Base-by-base conservation (phyloP, 257 asterid genomes). In the Rhazya stricta region DNA sequence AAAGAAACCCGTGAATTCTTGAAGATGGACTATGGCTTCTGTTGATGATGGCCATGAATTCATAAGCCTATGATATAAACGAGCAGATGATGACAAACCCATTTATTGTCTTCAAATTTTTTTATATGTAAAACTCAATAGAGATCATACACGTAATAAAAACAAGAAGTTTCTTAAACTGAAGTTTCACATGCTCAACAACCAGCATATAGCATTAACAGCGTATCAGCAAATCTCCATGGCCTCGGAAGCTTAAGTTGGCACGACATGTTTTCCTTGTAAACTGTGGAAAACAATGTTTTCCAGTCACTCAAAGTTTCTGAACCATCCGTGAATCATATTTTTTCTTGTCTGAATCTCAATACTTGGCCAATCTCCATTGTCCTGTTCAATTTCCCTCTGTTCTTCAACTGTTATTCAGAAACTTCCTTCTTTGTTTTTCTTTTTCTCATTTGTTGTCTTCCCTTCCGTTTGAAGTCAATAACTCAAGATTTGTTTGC, bases 171-270 rank as follows among this genome's bases (percentile, higher is more conserved):
- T 45, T 66, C 51, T 46, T 70, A 78, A 78, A 87, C 81, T 75
- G 68, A 82, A 81, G 81, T 75, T 78, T 86, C 90, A 88, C 90
- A 80, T 84, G 83, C 72, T 39, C 79, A 83, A 86, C 77, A 39
- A 73, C 56, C 39, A 74, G 69, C 46, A 63, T 16, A 27, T 37
- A 36, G 30, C 30, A 34, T 12, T 25, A 25, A 18, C 48, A 36
- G 29, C 19, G 36, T 23, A 73, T 58, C 39, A 18, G 32, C 61
- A 34, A 74, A 74, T 77, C 70, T 39, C 39, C 58, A 69, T 36
- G 36, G 18, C 63, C 43, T 45, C 48, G 43, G 67, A 34, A 78
- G 77, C 76, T 77, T 67, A 67, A 62, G 41, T 62, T 63, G 76
- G 66, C 67, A 80, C 79, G 51, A 50, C 39, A 27, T 58, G 67